Evolutionary conservation across 2,329 filamentous ascomycete genomes (phyloP), one percentile per base, ranked within the genome.

Genomic region (Cercospora citrullina): DNA sequence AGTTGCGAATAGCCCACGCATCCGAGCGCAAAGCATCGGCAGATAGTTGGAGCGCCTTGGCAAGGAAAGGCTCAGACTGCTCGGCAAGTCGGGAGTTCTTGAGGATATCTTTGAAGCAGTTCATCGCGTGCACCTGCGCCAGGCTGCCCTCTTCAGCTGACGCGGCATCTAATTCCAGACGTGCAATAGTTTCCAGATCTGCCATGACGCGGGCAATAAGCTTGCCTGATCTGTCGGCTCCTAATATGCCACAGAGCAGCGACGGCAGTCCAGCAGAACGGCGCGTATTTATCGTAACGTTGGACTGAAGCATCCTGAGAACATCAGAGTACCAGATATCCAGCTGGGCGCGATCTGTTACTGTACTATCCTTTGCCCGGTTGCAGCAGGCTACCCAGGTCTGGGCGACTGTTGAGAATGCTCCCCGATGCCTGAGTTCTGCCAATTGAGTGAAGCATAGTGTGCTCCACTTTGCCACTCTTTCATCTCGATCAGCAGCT

Each of bases 1-100:
- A 97, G 78, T 99, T 99, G 0, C 94, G 90, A 66, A 99, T 93
- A 0, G 94, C 92, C 95, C 95, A 99, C 23, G 95, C 88, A 68
- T 91, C 86, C 0, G 92, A 95, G 55, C 88, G 90, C 16, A 99
- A 84, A 62, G 91, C 92, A 67, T 87, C 86, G 10, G 92, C 91
- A 1, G 94, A 93, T n/a, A 98, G 84, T 69, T 90, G 87, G 4
- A 99, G 84, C 36, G 90, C 90, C 31, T 87, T 84, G 8, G 91
- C 89, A 7, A 97, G 84, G 73, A 93, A 90, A 0, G 83, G 83
- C 74, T 96, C 92, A 0, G 92, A 91, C 63, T 86, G 86, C 65
- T 88, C 87, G 30, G 91, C 86, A 14, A 98, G 84, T 60, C 88
- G 87, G 0, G 93, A 92, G 72, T 90, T 93, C 66, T 92, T 94